These are phyloP conservation scores for Stephania japonica DNA, from an alignment of 164 flowering plant species.

Conservation along the genomic window DNA sequence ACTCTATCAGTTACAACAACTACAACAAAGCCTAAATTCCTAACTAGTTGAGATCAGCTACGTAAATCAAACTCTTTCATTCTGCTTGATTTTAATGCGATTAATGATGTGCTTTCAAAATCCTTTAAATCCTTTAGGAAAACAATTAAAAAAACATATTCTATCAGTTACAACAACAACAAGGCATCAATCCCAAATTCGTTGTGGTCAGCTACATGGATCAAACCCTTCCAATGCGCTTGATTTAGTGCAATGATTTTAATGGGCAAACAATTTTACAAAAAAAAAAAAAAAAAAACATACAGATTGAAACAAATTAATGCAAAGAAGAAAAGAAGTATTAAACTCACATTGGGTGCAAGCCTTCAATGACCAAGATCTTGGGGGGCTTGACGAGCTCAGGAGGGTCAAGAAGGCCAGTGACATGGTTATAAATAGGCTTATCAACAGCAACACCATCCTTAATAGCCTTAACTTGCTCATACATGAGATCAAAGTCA, in stretches of 20 bases:
- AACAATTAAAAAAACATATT: too few species aligned
- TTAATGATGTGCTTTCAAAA: too few species aligned
- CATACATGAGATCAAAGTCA: constrained; percentile 91
- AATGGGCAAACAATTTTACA: neutral
- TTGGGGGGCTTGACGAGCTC: constrained; percentile 88
- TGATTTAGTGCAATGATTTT: neutral
- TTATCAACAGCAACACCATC: constrained; percentile 74
- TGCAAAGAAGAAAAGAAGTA: neutral
- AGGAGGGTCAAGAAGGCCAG: constrained; percentile 87
- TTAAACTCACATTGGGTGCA: constrained; percentile 87
- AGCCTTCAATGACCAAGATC: constrained; percentile 91
- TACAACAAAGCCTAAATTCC: too few species aligned
- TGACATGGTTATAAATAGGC: constrained; percentile 90
- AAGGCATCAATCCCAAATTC: neutral
- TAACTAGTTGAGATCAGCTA: too few species aligned
- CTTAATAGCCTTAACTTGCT: constrained; percentile 87
- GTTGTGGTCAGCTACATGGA: neutral
- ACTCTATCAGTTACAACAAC: too few species aligned
- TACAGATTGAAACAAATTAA: too few species aligned
- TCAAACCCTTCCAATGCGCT: too few species aligned
- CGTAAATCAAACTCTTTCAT: too few species aligned
- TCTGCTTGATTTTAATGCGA: too few species aligned
- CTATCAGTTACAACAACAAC: too few species aligned
- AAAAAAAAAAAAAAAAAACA: too few species aligned
- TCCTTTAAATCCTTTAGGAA: too few species aligned